These are phyloP conservation scores for Cardiospermum halicacabum DNA, from an alignment of 345 rosid genomes.

Conservation along the genomic window DNA sequence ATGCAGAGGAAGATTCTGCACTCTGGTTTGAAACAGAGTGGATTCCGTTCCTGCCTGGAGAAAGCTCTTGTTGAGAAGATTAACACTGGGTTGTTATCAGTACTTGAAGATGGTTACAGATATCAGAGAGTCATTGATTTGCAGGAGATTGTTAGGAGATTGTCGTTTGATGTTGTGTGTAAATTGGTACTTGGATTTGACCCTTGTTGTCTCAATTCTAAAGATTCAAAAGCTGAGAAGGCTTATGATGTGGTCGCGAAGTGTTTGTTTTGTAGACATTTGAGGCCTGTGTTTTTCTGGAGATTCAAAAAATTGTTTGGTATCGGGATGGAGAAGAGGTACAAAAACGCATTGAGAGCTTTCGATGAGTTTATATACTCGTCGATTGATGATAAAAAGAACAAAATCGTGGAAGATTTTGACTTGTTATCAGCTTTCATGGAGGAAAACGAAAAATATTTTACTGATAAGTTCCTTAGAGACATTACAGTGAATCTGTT, in stretches of 20 bases:
- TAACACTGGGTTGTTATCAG: no score
- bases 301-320: constrained; percentile 21
- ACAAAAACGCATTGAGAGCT: constrained; percentile 1
- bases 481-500: constrained; percentile 24
- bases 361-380: constrained; percentile 15
- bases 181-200: constrained; percentile 20
- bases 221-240: constrained; percentile 11
- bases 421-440: constrained; percentile 23
- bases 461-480: constrained; percentile 18
- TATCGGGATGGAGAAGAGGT: constrained; percentile 22
- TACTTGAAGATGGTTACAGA: constrained; percentile 1
- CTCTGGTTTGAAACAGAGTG: background rate
- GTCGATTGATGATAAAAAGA: constrained; percentile 6
- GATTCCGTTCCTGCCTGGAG: background rate
- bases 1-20: constrained; percentile 7
- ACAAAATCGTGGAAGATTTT: constrained; percentile 5
- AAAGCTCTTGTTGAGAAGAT: constrained; percentile 7
- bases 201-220: constrained; percentile 15
- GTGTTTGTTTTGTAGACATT: constrained; percentile 7
- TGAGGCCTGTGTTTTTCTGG: constrained; percentile 11
- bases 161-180: constrained; percentile 22
- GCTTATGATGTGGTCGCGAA: constrained; percentile 22
- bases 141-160: constrained; percentile 27
- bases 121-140: constrained; percentile 12
- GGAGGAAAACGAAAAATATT: constrained; percentile 8